These are phyloP conservation scores for Lactifluus subvellereus DNA, from an alignment of 768 basidiomycete species.

Conservation along the genomic window DNA sequence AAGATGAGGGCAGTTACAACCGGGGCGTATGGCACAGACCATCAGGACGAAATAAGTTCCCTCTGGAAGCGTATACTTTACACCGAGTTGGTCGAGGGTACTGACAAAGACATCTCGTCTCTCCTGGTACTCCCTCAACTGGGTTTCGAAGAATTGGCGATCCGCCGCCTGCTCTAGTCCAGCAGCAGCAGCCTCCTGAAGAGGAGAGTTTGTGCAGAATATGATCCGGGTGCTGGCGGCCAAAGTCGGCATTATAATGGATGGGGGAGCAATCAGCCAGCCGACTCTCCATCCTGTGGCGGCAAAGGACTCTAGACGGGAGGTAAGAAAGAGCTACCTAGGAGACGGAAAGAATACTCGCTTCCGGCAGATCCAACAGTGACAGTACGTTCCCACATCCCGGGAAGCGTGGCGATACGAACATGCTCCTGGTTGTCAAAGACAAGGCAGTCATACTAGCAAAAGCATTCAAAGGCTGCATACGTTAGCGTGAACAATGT, in stretches of 20 bases:
- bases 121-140: conserved; percentile 72
- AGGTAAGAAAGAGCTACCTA: neutral
- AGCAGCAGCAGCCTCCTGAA: conserved; percentile 91
- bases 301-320: conserved; percentile 76
- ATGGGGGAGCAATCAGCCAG: conserved; percentile 86
- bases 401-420: conserved; percentile 88
- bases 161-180: conserved; percentile 76
- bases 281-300: conserved; percentile 98
- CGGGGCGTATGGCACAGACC: conserved; percentile 38
- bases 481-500: neutral
- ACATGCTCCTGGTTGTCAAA: conserved; percentile 86
- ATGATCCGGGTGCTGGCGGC: conserved; percentile 92
- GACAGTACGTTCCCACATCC: conserved; percentile 98
- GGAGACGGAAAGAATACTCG: conserved; percentile 32
- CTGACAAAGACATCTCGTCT: conserved; percentile 67
- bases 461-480: neutral
- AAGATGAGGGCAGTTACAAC: conserved; percentile 3
- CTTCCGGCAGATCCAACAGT: conserved; percentile 96
- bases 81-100: conserved; percentile 76
- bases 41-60: conserved; percentile 89
- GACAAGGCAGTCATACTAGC: conserved; percentile 87
- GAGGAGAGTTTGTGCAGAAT: conserved; percentile 90
- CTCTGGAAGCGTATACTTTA: conserved; percentile 83
- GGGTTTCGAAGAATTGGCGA: conserved; percentile 71
- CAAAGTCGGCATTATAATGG: conserved; percentile 78